Evolutionary conservation across 2,329 filamentous ascomycete genomes (phyloP), one percentile per base, ranked within the genome.

Genomic region (Pyricularia pennisetigena): DNA sequence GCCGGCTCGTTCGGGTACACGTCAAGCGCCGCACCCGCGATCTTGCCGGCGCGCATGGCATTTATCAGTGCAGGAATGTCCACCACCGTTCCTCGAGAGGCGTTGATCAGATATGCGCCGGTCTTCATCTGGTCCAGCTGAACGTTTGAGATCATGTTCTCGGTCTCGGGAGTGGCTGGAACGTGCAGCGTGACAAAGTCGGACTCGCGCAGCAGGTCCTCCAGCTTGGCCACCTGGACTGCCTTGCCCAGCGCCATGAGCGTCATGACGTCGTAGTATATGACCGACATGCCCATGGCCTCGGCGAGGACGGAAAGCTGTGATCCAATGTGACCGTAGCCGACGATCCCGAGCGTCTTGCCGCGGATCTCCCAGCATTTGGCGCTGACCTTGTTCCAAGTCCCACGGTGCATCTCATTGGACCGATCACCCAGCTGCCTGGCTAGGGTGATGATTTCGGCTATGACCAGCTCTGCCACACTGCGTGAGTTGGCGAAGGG

Each of bases 341-440:
- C 95, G 72, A 99, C 88, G 75, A 99, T 98, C 66, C 91, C 95
- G 67, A 99, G 85, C 62, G 94, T 98, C 85, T 99, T 99, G 78
- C 95, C 95, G 74, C 95, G 89, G 74, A 98, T 93, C 79, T 99
- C 95, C 95, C 95, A 98, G 85, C 95, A 99, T 76, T 91, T 94
- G 75, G 87, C 86, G 82, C 93, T 97, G 75, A 98, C 94, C 83
- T 99, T 99, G 80, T 98, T 98, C 95, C 95, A 99, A 62, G 88
- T 93, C 69, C 95, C 95, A 69, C 87, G 87, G 83, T 99, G 95
- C 86, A 99, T 88, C 82, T 99, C 95, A 74, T 87, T 93, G 71
- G 92, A 97, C 73, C 95, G 92, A 79, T 99, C 95, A 71, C 92
- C 90, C 41, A 99, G 85, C 80, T 99, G 95, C 69, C 95, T 90